A percentile compares a stretch with the other conserved stretches of the same genome.
Evolutionary conservation across 768 basidiomycete species (phyloP).

Genomic region (Suillus bovinus): DNA sequence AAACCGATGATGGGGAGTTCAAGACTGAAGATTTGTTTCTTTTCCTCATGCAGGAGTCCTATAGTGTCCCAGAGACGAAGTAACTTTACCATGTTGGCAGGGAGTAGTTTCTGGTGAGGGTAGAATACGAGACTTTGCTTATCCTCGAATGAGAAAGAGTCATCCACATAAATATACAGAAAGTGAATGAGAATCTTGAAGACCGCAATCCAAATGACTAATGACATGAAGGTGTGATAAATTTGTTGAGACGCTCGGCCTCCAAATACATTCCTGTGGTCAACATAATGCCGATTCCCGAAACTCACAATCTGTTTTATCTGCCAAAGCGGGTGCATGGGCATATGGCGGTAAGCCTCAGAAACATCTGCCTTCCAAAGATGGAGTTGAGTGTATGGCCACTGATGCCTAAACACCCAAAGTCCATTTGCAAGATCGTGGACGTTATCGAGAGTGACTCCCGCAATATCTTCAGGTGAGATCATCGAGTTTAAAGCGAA

Average conservation of each 20-base stretch:
- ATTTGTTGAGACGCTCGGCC: slow-evolving; percentile 13
- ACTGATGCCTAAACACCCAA: rapidly evolving
- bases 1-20: slow-evolving; percentile 36
- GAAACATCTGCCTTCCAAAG: slow-evolving; percentile 40
- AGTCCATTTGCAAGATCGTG: no score
- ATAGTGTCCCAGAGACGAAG: slow-evolving; percentile 32
- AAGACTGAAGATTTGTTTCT: slow-evolving; percentile 34
- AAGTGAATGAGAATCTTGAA: slow-evolving; percentile 13
- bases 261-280: slow-evolving; percentile 29
- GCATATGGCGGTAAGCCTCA: slow-evolving; percentile 37
- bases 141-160: not conserved
- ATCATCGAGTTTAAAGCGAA: no score
- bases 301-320: slow-evolving; percentile 37
- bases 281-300: slow-evolving; percentile 23
- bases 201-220: no score
- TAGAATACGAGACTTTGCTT: not conserved
- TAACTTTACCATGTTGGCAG: slow-evolving; percentile 15
- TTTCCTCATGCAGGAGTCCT: slow-evolving; percentile 29
- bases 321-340: slow-evolving; percentile 42
- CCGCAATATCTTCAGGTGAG: no score
- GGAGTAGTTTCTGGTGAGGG: not conserved
- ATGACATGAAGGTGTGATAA: no score
- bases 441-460: no score
- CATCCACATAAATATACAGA: slow-evolving; percentile 19
- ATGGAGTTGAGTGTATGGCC: no score